Evolutionary conservation across 495 filamentous ascomycete genomes (phyloP).

Genomic region (Talaromyces wortmannii): DNA sequence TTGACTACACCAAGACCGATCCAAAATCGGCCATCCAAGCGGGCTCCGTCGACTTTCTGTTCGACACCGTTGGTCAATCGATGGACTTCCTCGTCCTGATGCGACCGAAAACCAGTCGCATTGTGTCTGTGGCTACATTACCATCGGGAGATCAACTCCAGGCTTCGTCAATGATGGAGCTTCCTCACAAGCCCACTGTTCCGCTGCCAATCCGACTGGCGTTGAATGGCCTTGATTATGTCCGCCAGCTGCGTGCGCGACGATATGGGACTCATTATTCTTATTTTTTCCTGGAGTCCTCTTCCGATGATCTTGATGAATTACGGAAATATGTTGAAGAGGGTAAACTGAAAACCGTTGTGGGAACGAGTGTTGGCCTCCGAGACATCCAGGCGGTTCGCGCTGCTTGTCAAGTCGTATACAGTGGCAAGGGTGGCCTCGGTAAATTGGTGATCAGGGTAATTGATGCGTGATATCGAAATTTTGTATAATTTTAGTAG

Average conservation of each 20-base stretch:
- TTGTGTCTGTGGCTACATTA: slow-evolving; percentile 8
- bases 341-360: slow-evolving; percentile 37
- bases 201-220: slow-evolving; percentile 22
- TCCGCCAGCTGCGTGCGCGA: slow-evolving; percentile 19
- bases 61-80: slow-evolving; percentile 37
- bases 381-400: slow-evolving; percentile 39
- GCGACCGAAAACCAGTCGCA: slow-evolving; percentile 7
- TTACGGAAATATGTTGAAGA: slow-evolving; percentile 33
- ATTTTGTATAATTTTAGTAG: not conserved
- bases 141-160: slow-evolving; percentile 20
- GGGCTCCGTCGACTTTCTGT: slow-evolving; percentile 44
- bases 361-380: slow-evolving; percentile 30
- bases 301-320: slow-evolving; percentile 32
- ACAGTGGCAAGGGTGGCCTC: slow-evolving; percentile 43
- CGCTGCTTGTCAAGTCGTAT: slow-evolving; percentile 37
- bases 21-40: slow-evolving; percentile 30
- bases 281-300: slow-evolving; percentile 28
- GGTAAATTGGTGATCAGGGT: slow-evolving; percentile 49
- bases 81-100: slow-evolving; percentile 22
- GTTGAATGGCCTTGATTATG: slow-evolving; percentile 26
- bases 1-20: slow-evolving; percentile 43
- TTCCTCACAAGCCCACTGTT: slow-evolving; percentile 20
- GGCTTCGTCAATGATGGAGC: slow-evolving; percentile 12
- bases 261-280: slow-evolving; percentile 30
- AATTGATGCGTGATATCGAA: slow-evolving; percentile 4